Base-by-base conservation (phyloP, 257 asterid species). In the Salvia miltiorrhiza region DNA sequence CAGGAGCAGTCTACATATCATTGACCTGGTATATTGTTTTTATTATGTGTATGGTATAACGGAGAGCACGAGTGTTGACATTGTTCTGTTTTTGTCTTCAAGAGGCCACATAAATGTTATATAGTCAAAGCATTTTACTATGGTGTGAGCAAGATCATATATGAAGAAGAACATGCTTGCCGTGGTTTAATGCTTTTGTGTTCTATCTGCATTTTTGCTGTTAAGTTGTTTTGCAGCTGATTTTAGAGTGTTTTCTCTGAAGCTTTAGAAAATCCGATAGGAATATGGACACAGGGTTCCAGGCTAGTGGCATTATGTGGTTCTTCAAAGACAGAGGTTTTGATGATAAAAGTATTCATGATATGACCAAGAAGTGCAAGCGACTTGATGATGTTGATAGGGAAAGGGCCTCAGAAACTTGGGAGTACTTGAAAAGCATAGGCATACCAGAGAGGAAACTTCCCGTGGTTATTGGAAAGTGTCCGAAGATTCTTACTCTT, bases 401-500 rank as follows among this genome's bases (percentile, higher is more conserved):
- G 58, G 95, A 86, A 49, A 84, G 76, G 30, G 99, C 96, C 80
- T 87, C 96, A 0, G 95, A 90, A 76, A 93, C 92, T 61, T 90
- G 97, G 99, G 91, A 81, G 44, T 93, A 88, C 87, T 75, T 93
- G 81, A 86, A 77, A 84, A 90, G 89, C 85, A 82, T 93, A 72
- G 99, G 99, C 65, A 83, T 93, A 69, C 88, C 79, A 61, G 99
- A 88, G 79, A 82, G 99, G 64, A 90, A 88, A 71, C 95, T 93
- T 69, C 96, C 99, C 19, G 45, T 81, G 3, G 71, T 93, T n/a
- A 73, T 93, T 43, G 82, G 83, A 23, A 90, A 89, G 67, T 93
- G 99, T 41, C 99, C 99, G 60, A 93, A 87, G 78, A 83, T 93
- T 67, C n/a, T n/a, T n/a, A n/a, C n/a, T n/a, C n/a, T n/a, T n/a